phyloP scores from a whole-genome alignment of 2,329 filamentous ascomycete species.

The Fusarium sp. region DNA sequence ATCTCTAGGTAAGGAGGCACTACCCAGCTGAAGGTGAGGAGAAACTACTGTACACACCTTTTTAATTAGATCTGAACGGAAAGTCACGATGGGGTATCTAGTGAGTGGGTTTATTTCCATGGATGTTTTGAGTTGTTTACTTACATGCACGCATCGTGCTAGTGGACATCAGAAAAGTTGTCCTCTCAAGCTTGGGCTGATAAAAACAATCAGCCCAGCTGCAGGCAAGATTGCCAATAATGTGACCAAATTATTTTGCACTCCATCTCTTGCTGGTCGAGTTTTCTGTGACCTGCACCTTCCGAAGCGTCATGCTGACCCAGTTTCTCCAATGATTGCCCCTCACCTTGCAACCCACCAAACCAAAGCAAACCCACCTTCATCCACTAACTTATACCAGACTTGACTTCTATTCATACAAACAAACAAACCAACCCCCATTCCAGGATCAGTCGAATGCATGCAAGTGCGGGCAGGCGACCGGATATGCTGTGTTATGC shows the following conservation, averaged over 20 bases:
- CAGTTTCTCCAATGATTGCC: conserved; percentile 18
- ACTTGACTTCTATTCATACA: conserved; percentile 10
- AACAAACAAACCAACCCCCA: conserved; percentile 15
- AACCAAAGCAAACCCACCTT: not conserved
- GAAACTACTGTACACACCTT: conserved; percentile 3
- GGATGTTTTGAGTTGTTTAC: conserved; percentile 29
- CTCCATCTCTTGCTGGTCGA: not conserved
- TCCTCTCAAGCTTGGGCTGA: not conserved
- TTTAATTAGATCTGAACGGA: not conserved
- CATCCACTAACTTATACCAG: conserved; percentile 4
- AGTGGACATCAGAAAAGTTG: not conserved
- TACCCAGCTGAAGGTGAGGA: conserved; percentile 17
- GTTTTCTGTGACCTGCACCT: not conserved
- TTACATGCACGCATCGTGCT: not conserved
- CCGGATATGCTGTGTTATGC: conserved; percentile 2
- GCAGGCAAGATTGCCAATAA: not conserved
- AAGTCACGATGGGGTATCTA: not conserved
- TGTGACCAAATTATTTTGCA: not conserved
- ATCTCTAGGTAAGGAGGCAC: not conserved
- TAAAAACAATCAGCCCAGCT: not conserved
- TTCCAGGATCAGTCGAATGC: conserved; percentile 16
- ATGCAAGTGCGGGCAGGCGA: conserved; percentile 24
- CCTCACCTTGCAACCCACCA: conserved; percentile 10
- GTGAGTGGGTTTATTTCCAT: conserved; percentile 1
- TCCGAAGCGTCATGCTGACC: conserved; percentile 35